Evolutionary conservation across 495 filamentous ascomycete genomes (phyloP).

Genomic region (Talaromyces stipitatus): DNA sequence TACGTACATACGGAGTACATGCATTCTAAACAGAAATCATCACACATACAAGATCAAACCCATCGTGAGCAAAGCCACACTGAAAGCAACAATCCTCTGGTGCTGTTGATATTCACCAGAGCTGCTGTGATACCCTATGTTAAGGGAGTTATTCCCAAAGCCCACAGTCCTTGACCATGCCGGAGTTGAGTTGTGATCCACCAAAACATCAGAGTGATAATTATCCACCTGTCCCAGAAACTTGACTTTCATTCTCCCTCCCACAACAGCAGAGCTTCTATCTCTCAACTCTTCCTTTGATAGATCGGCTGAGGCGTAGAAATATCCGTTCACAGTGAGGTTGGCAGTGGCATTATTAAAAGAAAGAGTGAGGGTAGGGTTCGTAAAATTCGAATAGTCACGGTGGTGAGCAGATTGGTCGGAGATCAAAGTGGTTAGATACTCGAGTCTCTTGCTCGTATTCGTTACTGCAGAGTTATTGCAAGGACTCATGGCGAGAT

Average conservation of each 20-base stretch:
- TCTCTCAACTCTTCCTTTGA: background rate
- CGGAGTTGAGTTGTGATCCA: constrained; percentile 5
- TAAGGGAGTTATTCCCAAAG: constrained; percentile 12
- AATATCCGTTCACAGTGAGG: constrained; percentile 10
- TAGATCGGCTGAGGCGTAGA: background rate
- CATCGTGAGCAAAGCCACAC: too few relatives aligned
- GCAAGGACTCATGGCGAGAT: background rate
- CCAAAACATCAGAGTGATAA: constrained; percentile 12
- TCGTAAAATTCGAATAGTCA: background rate
- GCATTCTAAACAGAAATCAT: too few relatives aligned
- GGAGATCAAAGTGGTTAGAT: background rate
- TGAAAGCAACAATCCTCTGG: too few relatives aligned
- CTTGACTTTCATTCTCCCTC: constrained; percentile 8
- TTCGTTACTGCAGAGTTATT: background rate
- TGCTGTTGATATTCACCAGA: too few relatives aligned
- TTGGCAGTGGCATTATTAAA: constrained; percentile 11
- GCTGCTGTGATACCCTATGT: constrained; percentile 8
- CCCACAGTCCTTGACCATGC: constrained; percentile 10
- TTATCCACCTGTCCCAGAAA: constrained; percentile 10
- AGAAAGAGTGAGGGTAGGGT: constrained; percentile 1
- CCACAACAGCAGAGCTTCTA: constrained; percentile 3
- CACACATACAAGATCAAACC: too few relatives aligned
- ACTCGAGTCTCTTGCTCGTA: background rate
- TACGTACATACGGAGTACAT: too few relatives aligned
- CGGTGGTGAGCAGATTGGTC: background rate